Percentiles rank a stretch among this genome's conserved stretches.
phyloP scores from a whole-genome alignment of 2,329 filamentous ascomycete species.

The Xylaria sp. region DNA sequence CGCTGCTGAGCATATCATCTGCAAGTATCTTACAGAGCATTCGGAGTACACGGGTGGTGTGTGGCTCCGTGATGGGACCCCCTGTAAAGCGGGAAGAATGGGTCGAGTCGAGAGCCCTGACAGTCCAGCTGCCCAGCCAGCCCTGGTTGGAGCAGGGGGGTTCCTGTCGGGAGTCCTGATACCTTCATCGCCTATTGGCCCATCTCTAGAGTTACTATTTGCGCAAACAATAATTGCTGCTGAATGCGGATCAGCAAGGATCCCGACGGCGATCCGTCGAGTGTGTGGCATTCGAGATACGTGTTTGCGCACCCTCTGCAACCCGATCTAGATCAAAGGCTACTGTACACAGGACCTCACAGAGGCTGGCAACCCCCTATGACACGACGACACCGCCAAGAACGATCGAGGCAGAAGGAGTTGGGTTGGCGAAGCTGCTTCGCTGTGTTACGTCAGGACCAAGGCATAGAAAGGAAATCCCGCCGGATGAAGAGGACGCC shows the following conservation, averaged over 20 bases:
- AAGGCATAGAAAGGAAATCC: not conserved
- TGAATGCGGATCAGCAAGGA: conserved; percentile 21
- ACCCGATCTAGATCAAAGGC: conserved; percentile 22
- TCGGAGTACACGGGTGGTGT: conserved; percentile 12
- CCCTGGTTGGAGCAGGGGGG: conserved; percentile 22
- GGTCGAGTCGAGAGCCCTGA: conserved; percentile 18
- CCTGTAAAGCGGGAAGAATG: conserved; percentile 25
- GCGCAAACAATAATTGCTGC: conserved; percentile 22
- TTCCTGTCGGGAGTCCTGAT: conserved; percentile 16
- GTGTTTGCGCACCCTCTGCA: conserved; percentile 5
- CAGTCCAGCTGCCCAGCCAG: conserved; percentile 14
- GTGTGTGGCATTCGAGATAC: not conserved
- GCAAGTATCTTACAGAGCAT: not conserved
- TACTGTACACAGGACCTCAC: conserved; percentile 1
- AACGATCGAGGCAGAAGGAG: conserved; percentile 13
- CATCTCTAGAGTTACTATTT: conserved; percentile 23
- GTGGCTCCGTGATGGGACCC: conserved; percentile 25
- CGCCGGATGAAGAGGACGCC: not conserved
- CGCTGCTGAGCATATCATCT: conserved; percentile 10
- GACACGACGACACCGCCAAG: conserved; percentile 13
- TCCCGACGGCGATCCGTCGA: conserved; percentile 15
- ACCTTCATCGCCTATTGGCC: conserved; percentile 33
- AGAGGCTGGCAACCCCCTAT: not conserved
- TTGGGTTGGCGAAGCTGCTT: not conserved
- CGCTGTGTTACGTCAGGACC: not conserved